Conservation (phyloP, 2,329 filamentous ascomycete species). For the Fusarium oligoseptatum region DNA sequence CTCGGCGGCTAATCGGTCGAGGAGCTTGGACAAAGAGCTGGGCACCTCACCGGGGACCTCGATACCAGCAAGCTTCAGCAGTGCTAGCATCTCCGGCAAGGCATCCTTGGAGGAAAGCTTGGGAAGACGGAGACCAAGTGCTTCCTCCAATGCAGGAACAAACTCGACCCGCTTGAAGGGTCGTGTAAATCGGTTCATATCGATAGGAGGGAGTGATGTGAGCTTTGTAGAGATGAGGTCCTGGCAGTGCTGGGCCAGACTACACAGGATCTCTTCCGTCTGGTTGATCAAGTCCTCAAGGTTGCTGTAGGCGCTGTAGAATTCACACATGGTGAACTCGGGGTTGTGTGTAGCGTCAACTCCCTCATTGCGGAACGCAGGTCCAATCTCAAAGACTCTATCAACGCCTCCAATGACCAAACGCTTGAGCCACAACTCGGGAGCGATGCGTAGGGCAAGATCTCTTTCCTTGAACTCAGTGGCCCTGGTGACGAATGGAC, state of each 20-base stretch:
- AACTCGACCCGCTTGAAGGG: constrained; percentile 82
- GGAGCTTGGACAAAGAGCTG: constrained; percentile 73
- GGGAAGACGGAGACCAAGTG: constrained; percentile 75
- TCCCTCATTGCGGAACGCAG: constrained; percentile 93
- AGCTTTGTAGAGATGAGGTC: constrained; percentile 60
- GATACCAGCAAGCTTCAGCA: constrained; percentile 68
- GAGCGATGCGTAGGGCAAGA: constrained; percentile 87
- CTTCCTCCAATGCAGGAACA: constrained; percentile 80
- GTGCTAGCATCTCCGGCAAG: constrained; percentile 66
- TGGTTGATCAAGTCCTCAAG: constrained; percentile 79
- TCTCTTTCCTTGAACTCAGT: constrained; percentile 80
- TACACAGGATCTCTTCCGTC: constrained; percentile 79
- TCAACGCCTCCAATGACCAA: constrained; percentile 91
- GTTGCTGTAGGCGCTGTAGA: constrained; percentile 89
- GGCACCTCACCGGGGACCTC: constrained; percentile 75
- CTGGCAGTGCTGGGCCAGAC: constrained; percentile 67
- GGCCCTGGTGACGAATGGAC: constrained; percentile 85
- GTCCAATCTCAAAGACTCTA: constrained; percentile 92
- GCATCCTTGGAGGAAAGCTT: constrained; percentile 70
- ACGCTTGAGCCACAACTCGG: constrained; percentile 95
- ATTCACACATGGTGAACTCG: constrained; percentile 97
- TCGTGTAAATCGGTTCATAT: constrained; percentile 61
- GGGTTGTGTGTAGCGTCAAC: constrained; percentile 94
- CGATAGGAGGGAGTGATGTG: constrained; percentile 61
- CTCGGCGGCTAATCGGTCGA: constrained; percentile 82